Base-by-base conservation (phyloP, 371 early-diverging fungal species). In the Dichotomocladium elegans region DNA sequence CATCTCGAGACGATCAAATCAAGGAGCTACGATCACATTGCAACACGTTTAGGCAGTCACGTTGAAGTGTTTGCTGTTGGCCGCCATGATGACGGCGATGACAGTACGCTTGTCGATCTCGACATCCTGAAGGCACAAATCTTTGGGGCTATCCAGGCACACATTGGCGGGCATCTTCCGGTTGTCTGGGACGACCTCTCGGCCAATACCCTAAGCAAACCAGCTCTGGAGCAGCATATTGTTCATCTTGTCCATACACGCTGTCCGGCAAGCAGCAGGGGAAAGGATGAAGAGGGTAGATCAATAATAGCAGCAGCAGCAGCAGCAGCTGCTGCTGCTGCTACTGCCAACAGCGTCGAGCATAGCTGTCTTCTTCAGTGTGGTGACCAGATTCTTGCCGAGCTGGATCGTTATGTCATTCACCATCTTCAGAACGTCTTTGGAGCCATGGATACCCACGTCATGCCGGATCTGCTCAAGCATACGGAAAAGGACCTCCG, bases 91-190 rank as follows among this genome's bases (percentile, higher is more conserved):
- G 30, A 54, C 28, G 37, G 21, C n/a, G 15, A 37, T 15, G n/a
- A 0, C 21, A 37, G 4, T 11, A 37, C 42, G 14, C 41, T 29
- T 15, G 67, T 73, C 70, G 74, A 73, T 31, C 33, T 67, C 15
- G 70, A 70, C 17, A 60, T 73, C n/a, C 44, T 73, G 27, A 64
- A 67, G 35, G 70, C 74, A 1, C 74, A 73, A 41, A 69, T 73
- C 22, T 61, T 60, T 49, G 70, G 68, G 11, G 74, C 74, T 8
- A 58, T 73, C 31, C 74, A 73, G 19, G 64, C 74, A 26, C 70
- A 70, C 41, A 73, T 69, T 2, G 63, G 66, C 43, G 68, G 74
- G 4, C 60, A 58, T 41, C 53, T 73, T 17, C 74, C 70, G 10
- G 35, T 63, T 7, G 68, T 60, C 29, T 73, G 74, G 74, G 74